Conservation (phyloP, 805 yeast genomes). For the Cyberlindnera suaveolens region DNA sequence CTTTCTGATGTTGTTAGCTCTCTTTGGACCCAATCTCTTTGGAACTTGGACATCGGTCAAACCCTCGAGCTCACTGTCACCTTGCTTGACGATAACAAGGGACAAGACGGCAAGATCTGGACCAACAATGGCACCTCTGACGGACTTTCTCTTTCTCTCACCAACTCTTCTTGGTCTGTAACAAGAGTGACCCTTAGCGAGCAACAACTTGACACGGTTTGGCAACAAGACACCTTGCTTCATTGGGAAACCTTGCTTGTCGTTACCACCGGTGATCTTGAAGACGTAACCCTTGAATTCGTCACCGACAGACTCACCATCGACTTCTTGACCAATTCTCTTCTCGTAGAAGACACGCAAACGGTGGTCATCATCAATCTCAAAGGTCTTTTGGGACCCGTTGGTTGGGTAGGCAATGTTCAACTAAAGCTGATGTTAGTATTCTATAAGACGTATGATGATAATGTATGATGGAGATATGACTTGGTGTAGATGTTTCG, state of each 20-base stretch:
- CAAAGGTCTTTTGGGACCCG: constrained; percentile 98
- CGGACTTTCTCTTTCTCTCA: constrained; percentile 99
- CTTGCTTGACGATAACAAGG: constrained; percentile 92
- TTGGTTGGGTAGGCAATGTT: constrained; percentile 99
- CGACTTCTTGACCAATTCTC: constrained; percentile 99
- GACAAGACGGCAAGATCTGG: constrained; percentile 95
- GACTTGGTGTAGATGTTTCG: constrained; percentile 81
- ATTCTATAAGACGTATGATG: constrained; percentile 94
- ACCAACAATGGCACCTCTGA: constrained; percentile 98
- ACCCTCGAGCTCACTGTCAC: constrained; percentile 94
- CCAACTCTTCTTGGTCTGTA: constrained; percentile 99
- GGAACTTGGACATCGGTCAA: constrained; percentile 91
- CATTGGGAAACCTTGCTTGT: constrained; percentile 99
- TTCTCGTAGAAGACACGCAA: constrained; percentile 97
- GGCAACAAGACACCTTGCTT: constrained; percentile 99
- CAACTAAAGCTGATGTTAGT: constrained; percentile 71
- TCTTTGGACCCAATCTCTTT: constrained; percentile 99
- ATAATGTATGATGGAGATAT: constrained; percentile 78
- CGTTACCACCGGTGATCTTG: constrained; percentile 99
- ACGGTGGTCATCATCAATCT: constrained; percentile 98
- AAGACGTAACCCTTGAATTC: constrained; percentile 98
- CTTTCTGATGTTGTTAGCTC: constrained; percentile 99
- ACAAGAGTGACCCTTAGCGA: constrained; percentile 93
- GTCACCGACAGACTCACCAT: constrained; percentile 96
- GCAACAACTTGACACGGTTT: constrained; percentile 96